Percentiles rank a stretch among this genome's conserved stretches.
These are phyloP conservation scores for Parastagonospora nodorum DNA, from an alignment of 2,329 filamentous ascomycete species.

Conservation along the genomic window DNA sequence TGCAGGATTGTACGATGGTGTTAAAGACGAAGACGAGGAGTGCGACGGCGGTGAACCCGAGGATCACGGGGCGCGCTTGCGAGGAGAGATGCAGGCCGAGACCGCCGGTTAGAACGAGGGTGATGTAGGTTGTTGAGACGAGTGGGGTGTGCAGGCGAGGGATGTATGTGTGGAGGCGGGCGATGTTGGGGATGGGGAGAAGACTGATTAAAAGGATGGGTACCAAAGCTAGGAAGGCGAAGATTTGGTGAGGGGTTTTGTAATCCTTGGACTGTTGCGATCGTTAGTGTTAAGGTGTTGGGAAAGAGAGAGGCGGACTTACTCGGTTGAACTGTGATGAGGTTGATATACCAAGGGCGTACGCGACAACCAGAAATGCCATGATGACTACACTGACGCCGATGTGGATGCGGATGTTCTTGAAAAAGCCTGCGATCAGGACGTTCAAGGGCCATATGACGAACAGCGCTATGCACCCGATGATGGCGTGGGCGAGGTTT, in stretches of 20 bases:
- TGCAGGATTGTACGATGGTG: constrained; percentile 26
- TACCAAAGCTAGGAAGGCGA: constrained; percentile 57
- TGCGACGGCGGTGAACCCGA: constrained; percentile 34
- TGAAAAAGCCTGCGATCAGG: constrained; percentile 45
- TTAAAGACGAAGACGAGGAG: constrained; percentile 29
- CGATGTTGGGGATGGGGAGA: constrained; percentile 27
- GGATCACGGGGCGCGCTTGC: constrained; percentile 27
- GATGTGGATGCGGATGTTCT: constrained; percentile 50
- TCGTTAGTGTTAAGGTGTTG: neutral
- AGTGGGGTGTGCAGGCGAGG: constrained; percentile 45
- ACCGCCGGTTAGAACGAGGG: constrained; percentile 40
- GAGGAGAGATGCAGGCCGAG: constrained; percentile 38
- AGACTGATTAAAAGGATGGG: constrained; percentile 32
- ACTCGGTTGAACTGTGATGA: constrained; percentile 48
- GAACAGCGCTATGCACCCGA: constrained; percentile 41
- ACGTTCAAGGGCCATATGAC: constrained; percentile 39
- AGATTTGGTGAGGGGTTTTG: constrained; percentile 53
- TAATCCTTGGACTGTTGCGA: constrained; percentile 47
- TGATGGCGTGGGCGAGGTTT: constrained; percentile 37
- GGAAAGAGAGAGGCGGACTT: constrained; percentile 14
- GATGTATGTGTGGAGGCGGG: constrained; percentile 47
- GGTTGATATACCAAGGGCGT: constrained; percentile 50
- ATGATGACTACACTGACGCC: constrained; percentile 46
- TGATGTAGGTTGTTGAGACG: constrained; percentile 48
- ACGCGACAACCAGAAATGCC: constrained; percentile 45